Evolutionary conservation across 1,284 basidiomycete genomes (phyloP), one percentile per base, ranked within the genome.

Genomic region (Moesziomyces antarcticus): DNA sequence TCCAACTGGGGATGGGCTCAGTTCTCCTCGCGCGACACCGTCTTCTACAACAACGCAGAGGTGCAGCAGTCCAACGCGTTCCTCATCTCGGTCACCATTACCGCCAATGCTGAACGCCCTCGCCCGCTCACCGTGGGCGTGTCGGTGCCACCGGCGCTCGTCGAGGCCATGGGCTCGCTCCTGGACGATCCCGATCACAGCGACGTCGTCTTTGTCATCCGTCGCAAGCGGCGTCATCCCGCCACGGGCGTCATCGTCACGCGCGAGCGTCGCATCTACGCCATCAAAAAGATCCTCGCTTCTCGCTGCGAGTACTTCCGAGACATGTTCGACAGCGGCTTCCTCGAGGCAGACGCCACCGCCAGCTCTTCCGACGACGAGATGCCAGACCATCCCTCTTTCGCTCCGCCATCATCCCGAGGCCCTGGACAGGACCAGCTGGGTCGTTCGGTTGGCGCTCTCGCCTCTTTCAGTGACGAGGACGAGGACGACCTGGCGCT

Each of bases 101-200:
- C 90, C 5, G 89, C 91, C 0, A 88, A 89, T 20, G 88, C 91
- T 0, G 85, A 87, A 3, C 84, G 88, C 1, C 91, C 91, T 5
- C 88, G 3, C 47, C 85, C 25, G 80, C 86, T n/a, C n/a, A 50
- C 59, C 7, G 87, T 87, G 22, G 85, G 85, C 10, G 88, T 88
- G 56, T 81, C 85, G 8, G 89, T 92, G 8, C 91, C 92, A 0
- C 89, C 87, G 67, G 86, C 86, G 52, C 87, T 91, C 10, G 79
- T 92, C 20, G 89, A 90, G 63, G 89, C 90, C 4, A 87, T 93
- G 48, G 92, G 92, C 7, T 86, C 87, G 21, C 85, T 94, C 40
- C 86, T 94, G 8, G 91, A 94, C 75, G 91, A 94, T 79, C 91
- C 90, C 44, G 84, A 89, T 14, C 93, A 93, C 79, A 92, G 77